These are phyloP conservation scores for Termitomyces sp. DNA, from an alignment of 768 basidiomycete species.

Conservation along the genomic window DNA sequence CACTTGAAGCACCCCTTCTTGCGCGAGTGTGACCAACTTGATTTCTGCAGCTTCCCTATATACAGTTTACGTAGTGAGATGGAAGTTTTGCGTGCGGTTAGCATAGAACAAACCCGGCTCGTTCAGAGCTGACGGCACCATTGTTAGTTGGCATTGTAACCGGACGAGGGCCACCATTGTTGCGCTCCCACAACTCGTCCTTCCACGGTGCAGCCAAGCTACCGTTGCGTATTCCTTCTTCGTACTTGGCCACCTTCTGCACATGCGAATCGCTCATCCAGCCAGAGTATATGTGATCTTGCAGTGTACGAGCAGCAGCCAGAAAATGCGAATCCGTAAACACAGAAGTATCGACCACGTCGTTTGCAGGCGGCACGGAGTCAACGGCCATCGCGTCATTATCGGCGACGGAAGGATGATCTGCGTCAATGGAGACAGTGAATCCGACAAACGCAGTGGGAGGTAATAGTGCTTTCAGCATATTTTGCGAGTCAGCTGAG, in stretches of 20 bases:
- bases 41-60: slow-evolving; percentile 36
- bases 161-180: slow-evolving; percentile 17
- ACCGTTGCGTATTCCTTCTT: slow-evolving; percentile 37
- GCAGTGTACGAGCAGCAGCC: slow-evolving; percentile 50
- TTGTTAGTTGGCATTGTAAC: slow-evolving; percentile 8
- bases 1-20: slow-evolving; percentile 36
- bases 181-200: slow-evolving; percentile 56
- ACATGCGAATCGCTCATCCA: slow-evolving; percentile 42
- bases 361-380: slow-evolving; percentile 2
- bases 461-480: slow-evolving; percentile 37
- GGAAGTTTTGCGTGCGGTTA: neutral
- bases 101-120: slow-evolving; percentile 27
- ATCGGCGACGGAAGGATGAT: slow-evolving; percentile 30
- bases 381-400: slow-evolving; percentile 17
- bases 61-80: neutral
- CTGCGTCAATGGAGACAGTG: slow-evolving; percentile 22
- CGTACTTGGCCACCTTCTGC: slow-evolving; percentile 36
- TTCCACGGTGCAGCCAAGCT: slow-evolving; percentile 55
- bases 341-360: slow-evolving; percentile 27
- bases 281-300: slow-evolving; percentile 52
- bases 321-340: slow-evolving; percentile 52
- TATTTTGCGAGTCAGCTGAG: slow-evolving; percentile 31
- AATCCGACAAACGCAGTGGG: slow-evolving; percentile 38
- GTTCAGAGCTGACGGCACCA: neutral
- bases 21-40: slow-evolving; percentile 39